Base-by-base conservation (phyloP, 106 monocot species). In the Agapanthus africanus region DNA sequence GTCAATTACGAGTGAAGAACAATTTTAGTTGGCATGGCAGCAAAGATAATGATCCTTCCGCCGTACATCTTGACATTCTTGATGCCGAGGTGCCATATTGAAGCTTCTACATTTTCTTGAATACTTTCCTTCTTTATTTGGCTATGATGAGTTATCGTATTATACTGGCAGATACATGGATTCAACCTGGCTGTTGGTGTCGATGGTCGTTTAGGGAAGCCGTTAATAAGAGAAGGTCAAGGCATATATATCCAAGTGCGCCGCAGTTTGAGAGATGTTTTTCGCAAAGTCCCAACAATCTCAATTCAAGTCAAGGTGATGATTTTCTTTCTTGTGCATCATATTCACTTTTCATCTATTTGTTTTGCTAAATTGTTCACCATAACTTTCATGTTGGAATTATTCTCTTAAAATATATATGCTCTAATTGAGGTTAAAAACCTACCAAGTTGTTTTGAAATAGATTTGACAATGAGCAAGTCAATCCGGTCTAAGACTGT, bases 251-350 rank as follows among this genome's bases (percentile, higher is more conserved):
- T 97, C 23, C 59, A 82, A 60, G 86, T 97, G 18, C 80, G 91
- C 4, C 91, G 95, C 26, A 97, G 91, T 70, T 77, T 97, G 74
- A 79, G 95, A 73, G 95, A 97, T 87, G 82, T 97, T 62, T 97
- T 88, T 28, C 78, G 73, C 16, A 97, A 88, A 68, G 91, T 97
- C 13, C 95, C 95, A 67, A 97, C 84, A n/a, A 76, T 88, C 40
- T 80, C 76, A 35, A 82, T 91, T 61, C 82, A 89, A 72, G 76
- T 97, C 66, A 78, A 88, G 91, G 95, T 91, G 69, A 65, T 49
- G 19, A 40, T 40, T 73, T 28, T 67, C 25, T 33, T 42, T 42
- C 28, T 67, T 11, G 26, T 67, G 46, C 4, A 7, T 15, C 6
- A 15, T 47, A 2, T 47, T n/a, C n/a, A n/a, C n/a, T n/a, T n/a